Conservation (phyloP, 257 asterid species). For the Pogostemon cablin region DNA sequence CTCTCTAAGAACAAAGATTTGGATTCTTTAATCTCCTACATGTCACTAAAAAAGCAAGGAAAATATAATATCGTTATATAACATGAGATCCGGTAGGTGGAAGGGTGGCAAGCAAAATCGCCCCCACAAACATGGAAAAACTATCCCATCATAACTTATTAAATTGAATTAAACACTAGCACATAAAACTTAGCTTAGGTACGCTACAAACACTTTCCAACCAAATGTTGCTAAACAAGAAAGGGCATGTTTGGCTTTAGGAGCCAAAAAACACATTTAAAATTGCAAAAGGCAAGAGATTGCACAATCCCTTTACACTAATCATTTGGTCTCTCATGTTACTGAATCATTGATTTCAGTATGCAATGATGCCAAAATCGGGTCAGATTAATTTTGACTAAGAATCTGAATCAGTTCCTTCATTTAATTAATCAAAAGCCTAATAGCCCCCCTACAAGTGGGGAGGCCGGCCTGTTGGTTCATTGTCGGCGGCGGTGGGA, state of each 20-base stretch:
- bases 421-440: constrained; percentile 44
- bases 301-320: constrained; percentile 49
- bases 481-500: constrained; percentile 52
- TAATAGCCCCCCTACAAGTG: constrained; percentile 50
- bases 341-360: constrained; percentile 65
- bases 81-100: too few species aligned
- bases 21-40: too few species aligned
- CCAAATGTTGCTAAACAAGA: constrained; percentile 35
- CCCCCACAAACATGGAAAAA: constrained; percentile 40
- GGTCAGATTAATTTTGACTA: constrained; percentile 38
- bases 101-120: constrained; percentile 25
- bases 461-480: constrained; percentile 61
- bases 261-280: constrained; percentile 42
- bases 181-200: constrained; percentile 22
- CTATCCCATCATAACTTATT: constrained; percentile 26
- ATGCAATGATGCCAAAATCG: constrained; percentile 38
- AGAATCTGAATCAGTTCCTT: constrained; percentile 52
- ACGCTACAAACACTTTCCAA: constrained; percentile 37
- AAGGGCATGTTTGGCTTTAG: constrained; percentile 56
- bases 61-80: too few species aligned
- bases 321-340: constrained; percentile 76
- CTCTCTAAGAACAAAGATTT: too few species aligned
- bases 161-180: constrained; percentile 15
- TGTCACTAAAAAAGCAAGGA: too few species aligned
- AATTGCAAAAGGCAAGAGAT: constrained; percentile 41